Conservation (phyloP, 2,329 filamentous ascomycete species). For the Aspergillus puulaauensis region DNA sequence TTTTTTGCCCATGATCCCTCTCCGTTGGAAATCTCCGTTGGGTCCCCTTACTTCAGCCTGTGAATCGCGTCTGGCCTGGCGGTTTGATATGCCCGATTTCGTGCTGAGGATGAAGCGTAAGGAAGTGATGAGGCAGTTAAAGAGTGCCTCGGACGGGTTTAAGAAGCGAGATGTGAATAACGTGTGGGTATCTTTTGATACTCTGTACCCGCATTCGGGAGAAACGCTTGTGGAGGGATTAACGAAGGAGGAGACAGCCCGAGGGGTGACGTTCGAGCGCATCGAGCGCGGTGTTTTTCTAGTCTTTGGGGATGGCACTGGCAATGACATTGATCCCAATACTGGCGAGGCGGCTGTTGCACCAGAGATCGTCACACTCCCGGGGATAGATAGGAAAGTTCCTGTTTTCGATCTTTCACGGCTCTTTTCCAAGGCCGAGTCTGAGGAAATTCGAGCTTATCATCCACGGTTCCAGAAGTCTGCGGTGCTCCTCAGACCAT, state of each 20-base stretch:
- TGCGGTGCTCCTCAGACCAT: slow-evolving; percentile 38
- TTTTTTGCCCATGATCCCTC: slow-evolving; percentile 30
- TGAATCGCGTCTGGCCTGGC: slow-evolving; percentile 42
- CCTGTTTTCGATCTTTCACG: slow-evolving; percentile 39
- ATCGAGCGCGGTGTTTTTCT: slow-evolving; percentile 34
- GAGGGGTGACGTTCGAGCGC: slow-evolving; percentile 23
- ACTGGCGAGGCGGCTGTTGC: slow-evolving; percentile 13
- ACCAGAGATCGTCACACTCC: slow-evolving; percentile 31
- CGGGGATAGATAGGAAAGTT: slow-evolving; percentile 29
- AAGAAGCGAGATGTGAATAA: slow-evolving; percentile 20
- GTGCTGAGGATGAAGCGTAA: slow-evolving; percentile 39
- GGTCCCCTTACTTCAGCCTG: slow-evolving; percentile 27
- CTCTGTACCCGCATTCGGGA: slow-evolving; percentile 16
- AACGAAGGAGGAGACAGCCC: slow-evolving; percentile 17
- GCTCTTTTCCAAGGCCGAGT: slow-evolving; percentile 31
- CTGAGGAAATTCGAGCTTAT: slow-evolving; percentile 27
- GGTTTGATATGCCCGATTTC: slow-evolving; percentile 48
- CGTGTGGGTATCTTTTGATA: slow-evolving; percentile 29
- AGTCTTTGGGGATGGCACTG: slow-evolving; percentile 15
- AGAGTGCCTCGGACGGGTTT: slow-evolving; percentile 27
- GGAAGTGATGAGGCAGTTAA: slow-evolving; percentile 37
- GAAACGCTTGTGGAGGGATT: slow-evolving; percentile 23
- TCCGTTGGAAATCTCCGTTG: slow-evolving; percentile 34
- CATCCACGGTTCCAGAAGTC: slow-evolving; percentile 30
- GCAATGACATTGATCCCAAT: background rate